Conservation (phyloP, 108 stramenopile genomes). For the Cylindrotheca closterium region DNA sequence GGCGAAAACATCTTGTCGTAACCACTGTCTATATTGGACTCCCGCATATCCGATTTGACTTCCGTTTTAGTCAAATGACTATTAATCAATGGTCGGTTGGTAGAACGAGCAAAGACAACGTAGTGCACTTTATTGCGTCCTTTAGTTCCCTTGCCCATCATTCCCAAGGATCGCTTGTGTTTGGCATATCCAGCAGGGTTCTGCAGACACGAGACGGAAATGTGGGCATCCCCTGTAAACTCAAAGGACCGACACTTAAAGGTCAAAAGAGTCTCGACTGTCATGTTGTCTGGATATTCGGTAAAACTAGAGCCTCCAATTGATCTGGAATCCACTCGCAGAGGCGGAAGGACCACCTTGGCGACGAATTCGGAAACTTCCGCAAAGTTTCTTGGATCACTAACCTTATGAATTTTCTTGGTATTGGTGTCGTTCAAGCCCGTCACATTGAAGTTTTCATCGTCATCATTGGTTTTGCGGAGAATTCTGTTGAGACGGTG, state of each 20-base stretch:
- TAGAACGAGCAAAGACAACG: constrained; percentile 66
- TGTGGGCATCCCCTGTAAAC: constrained; percentile 33
- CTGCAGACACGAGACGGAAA: constrained; percentile 43
- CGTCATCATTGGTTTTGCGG: constrained; percentile 35
- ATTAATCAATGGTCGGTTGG: constrained; percentile 56
- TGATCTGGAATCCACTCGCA: constrained; percentile 45
- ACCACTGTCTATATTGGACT: constrained; percentile 16
- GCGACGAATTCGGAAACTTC: constrained; percentile 44
- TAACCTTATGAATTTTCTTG: constrained; percentile 34
- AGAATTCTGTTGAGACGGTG: constrained; percentile 70
- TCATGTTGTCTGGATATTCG: constrained; percentile 38
- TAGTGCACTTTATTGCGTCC: constrained; percentile 69
- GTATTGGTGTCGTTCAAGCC: constrained; percentile 19
- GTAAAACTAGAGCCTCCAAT: constrained; percentile 44
- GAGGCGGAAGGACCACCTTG: constrained; percentile 43
- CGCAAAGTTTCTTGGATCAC: constrained; percentile 32
- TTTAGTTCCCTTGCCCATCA: constrained; percentile 49
- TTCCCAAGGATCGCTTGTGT: constrained; percentile 55
- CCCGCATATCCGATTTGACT: constrained; percentile 2
- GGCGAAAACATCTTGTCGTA: constrained; percentile 46
- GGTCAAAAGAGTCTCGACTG: constrained; percentile 45
- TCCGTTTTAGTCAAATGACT: constrained; percentile 4
- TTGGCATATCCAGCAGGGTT: constrained; percentile 46
- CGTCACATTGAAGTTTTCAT: constrained; percentile 26
- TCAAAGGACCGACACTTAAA: constrained; percentile 52